phyloP scores from a whole-genome alignment of 768 basidiomycete genomes.

The Boletus vermiculosoides region DNA sequence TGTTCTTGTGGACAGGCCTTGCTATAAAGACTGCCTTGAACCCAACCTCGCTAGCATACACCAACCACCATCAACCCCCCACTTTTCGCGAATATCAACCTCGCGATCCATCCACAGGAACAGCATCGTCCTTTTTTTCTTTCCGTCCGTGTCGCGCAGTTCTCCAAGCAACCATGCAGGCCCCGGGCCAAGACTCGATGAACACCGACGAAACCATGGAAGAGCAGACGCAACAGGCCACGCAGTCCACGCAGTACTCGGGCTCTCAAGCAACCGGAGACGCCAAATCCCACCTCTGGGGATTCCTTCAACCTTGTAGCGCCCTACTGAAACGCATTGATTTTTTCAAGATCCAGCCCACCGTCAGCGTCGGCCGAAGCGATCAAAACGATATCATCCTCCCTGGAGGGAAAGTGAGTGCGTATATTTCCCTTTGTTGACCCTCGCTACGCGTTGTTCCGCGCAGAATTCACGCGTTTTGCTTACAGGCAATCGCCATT shows the following conservation, averaged over 20 bases:
- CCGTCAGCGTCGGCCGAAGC: conserved; percentile 55
- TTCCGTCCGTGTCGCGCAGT: not conserved
- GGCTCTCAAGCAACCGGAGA: conserved; percentile 27
- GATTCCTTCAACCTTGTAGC: conserved; percentile 66
- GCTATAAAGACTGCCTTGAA: conserved; percentile 23
- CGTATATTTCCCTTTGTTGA: conserved; percentile 25
- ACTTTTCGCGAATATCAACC: not conserved
- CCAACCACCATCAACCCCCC: not conserved
- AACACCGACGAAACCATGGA: conserved; percentile 29
- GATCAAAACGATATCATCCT: conserved; percentile 53
- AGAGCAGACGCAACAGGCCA: conserved; percentile 40
- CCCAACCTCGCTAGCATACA: not conserved
- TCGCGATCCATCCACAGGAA: not conserved
- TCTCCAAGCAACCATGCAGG: conserved; percentile 15
- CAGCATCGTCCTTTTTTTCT: conserved; percentile 1
- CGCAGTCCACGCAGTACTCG: conserved; percentile 39
- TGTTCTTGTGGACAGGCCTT: conserved; percentile 18
- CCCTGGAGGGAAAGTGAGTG: conserved; percentile 73
- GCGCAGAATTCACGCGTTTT: conserved; percentile 27
- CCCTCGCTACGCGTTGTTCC: conserved; percentile 12
- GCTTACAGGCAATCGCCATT: conserved; percentile 40
- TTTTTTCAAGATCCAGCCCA: conserved; percentile 52
- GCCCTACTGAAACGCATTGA: conserved; percentile 53
- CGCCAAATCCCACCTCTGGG: conserved; percentile 53
- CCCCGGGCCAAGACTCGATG: conserved; percentile 20